Percentiles rank a stretch among this genome's conserved stretches.
These are phyloP conservation scores for Dipodascus geniculatus DNA, from an alignment of 805 yeast species.

Conservation along the genomic window DNA sequence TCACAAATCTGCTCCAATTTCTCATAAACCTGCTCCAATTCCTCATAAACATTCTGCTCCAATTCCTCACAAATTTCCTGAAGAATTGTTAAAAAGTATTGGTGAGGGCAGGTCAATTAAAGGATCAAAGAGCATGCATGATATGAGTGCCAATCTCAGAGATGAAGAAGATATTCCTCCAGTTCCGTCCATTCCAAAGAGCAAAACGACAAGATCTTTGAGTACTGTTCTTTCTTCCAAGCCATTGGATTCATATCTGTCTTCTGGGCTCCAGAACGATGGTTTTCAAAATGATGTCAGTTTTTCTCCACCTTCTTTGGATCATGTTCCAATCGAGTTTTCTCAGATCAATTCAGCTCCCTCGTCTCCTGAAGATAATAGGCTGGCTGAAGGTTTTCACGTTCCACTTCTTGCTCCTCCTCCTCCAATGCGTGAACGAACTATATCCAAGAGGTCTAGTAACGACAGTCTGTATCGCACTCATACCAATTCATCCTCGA, in stretches of 20 bases:
- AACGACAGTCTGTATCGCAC: neutral
- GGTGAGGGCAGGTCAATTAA: neutral
- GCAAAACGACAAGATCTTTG: neutral
- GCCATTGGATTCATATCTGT: neutral
- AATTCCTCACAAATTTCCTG: constrained; percentile 19
- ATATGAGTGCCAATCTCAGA: neutral
- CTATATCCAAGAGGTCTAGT: neutral
- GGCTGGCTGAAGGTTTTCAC: neutral
- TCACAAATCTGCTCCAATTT: neutral
- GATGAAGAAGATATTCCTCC: neutral
- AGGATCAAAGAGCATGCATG: neutral
- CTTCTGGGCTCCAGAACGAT: too few relatives aligned
- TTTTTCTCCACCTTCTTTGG: neutral
- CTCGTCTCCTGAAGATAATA: neutral
- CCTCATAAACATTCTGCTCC: constrained; percentile 13
- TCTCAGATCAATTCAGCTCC: neutral
- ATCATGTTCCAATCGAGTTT: neutral
- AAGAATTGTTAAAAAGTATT: constrained; percentile 12
- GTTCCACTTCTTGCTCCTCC: neutral
- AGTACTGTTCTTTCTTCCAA: neutral
- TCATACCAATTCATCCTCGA: neutral
- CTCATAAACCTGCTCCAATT: neutral
- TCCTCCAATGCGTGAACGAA: neutral
- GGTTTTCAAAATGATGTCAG: neutral
- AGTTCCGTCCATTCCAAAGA: too few relatives aligned